Base-by-base conservation (phyloP, 306 rosid species). In the Prunus mume region DNA sequence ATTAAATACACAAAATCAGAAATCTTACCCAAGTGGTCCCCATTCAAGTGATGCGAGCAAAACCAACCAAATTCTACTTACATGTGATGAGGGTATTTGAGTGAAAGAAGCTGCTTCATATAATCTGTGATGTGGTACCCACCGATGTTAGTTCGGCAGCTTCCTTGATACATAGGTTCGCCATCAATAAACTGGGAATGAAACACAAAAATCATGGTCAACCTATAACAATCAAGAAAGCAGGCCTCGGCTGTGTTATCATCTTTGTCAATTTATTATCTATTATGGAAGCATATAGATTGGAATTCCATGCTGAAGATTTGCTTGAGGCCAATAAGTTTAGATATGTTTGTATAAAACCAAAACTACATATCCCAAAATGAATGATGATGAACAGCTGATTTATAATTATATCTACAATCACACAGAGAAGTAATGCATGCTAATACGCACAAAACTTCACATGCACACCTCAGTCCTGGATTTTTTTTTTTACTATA, bases 61-160 rank as follows among this genome's bases (percentile, higher is more conserved):
- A 70, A 60, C 74, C 71, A 57, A 71, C 65, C 54, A 69, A 74
- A 75, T 73, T 74, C 60, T 75, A 86, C 93, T 90, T 82, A 95
- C 97, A 85, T 46, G 84, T 95, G 99, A 85, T 88, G 88, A 65
- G 99, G 99, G 82, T 95, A 89, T 76, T 95, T 92, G 38, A 95
- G 97, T 32, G 97, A 92, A 83, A 90, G 89, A 78, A 92, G 97
- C 79, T 91, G 97, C 90, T 95, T 90, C 64, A 95, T 78, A 86
- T 88, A 88, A 83, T 95, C 92, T 82, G 97, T 95, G 75, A 92
- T 85, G 72, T 95, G 97, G 78, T 78, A 92, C 70, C 99, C 99
- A 72, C 99, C 99, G 78, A 95, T 86, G 81, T 95, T 95, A 54
- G 92, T 95, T 45, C 97, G 91, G 68, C 96, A 85, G 86, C 96